A percentile compares a stretch with the other conserved stretches of the same genome.
These are phyloP conservation scores for Hibiscus syriacus DNA, from an alignment of 345 rosid genomes.

Conservation along the genomic window DNA sequence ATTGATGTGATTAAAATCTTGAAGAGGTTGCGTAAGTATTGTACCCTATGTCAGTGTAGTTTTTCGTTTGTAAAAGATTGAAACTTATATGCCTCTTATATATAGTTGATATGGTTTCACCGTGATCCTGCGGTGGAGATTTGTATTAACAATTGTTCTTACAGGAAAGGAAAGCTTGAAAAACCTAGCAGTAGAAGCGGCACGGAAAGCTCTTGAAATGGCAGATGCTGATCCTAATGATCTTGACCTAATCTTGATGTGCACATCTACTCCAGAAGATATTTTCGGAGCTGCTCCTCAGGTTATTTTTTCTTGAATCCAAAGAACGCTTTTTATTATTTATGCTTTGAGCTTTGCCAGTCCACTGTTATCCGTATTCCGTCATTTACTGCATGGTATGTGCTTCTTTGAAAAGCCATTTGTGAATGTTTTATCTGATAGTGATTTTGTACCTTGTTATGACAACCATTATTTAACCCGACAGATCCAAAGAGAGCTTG, in stretches of 20 bases:
- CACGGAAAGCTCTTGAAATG: constrained; percentile 86
- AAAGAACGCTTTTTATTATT: too few species aligned
- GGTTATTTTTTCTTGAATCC: constrained; percentile 5
- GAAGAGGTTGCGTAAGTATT: background rate
- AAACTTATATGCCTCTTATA: too few species aligned
- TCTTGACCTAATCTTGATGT: constrained; percentile 84
- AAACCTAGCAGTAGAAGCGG: constrained; percentile 65
- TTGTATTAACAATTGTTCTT: constrained; percentile 9
- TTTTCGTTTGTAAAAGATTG: too few species aligned
- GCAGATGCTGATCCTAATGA: constrained; percentile 75
- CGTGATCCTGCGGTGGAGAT: background rate
- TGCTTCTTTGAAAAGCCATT: background rate
- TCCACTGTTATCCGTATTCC: too few species aligned
- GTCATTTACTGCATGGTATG: too few species aligned
- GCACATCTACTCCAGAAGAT: too few species aligned
- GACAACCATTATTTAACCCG: constrained; percentile 9
- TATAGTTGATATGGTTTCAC: background rate
- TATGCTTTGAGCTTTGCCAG: too few species aligned
- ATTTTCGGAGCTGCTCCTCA: constrained; percentile 93
- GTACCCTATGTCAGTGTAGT: too few species aligned
- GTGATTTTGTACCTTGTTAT: background rate
- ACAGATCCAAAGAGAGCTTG: constrained; percentile 83
- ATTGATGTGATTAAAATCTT: background rate
- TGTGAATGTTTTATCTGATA: background rate
- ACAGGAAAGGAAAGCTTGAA: constrained; percentile 74